Evolutionary conservation across 306 rosid species (phyloP), one percentile per base, ranked within the genome.

Genomic region (Quercus gilva): DNA sequence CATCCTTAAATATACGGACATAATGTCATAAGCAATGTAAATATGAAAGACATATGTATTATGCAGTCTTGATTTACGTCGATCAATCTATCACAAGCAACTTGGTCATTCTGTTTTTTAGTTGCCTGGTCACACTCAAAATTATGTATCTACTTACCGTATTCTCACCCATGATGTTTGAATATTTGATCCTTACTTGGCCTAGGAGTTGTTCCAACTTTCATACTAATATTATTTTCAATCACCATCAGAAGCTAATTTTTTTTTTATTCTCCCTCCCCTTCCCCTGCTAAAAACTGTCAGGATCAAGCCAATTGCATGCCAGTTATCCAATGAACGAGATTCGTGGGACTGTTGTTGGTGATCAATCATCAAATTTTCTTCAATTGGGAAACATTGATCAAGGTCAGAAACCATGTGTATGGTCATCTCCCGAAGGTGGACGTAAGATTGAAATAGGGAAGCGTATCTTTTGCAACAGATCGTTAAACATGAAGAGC

Each of bases 401-500:
- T 79, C 85, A 63, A 55, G 56, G 57, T 76, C 84, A 81, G 29
- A 78, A 75, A 51, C 94, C 96, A 71, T 29, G 76, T 65, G 74
- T 89, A 78, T 93, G 98, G 98, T 93, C 95, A 52, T 81, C 91
- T 31, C 84, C 88, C 7, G 85, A 78, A 69, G 92, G 90, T 73
- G 97, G 88, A 73, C 80, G 71, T 74, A 75, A 82, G 74, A 84
- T 88, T 78, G 91, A 85, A 43, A 87, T 88, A 67, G 88, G 97
- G 76, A 93, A 91, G 91, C 97, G 81, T 59, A 91, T 95, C 53
- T 95, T 95, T 82, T 95, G 99, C 87, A 95, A 95, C 87, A 85
- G 98, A 74, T 89, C 99, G 23, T 84, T 95, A 85, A 95, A 95
- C 79, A 95, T 95, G 99, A 95, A 86, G 90, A 90, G 71, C 82